Evolutionary conservation across 306 rosid genomes (phyloP).

Genomic region (Trifolium subterraneum): DNA sequence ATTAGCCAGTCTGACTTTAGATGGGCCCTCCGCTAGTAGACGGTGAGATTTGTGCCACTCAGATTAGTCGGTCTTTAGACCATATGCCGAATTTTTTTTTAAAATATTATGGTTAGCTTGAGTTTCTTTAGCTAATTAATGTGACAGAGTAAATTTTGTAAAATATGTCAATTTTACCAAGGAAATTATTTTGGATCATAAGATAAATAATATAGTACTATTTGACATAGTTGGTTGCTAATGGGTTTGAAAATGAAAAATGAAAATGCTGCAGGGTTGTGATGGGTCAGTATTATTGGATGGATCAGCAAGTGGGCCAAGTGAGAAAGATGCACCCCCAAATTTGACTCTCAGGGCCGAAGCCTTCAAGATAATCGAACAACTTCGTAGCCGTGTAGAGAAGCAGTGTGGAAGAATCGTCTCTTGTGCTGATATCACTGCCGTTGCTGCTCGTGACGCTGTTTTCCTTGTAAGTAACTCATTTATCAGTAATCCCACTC

Average conservation of each 20-base stretch:
- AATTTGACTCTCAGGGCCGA: constrained; percentile 53
- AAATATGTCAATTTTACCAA: background rate
- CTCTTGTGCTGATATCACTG: constrained; percentile 69
- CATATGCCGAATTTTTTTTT: too few species aligned
- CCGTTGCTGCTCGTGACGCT: constrained; percentile 71
- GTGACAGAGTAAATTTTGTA: background rate
- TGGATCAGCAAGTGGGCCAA: constrained; percentile 67
- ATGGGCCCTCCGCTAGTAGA: too few species aligned
- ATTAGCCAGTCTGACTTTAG: too few species aligned
- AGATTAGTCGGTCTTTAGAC: too few species aligned
- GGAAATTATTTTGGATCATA: background rate
- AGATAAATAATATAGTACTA: too few species aligned
- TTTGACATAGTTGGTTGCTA: background rate
- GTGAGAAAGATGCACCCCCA: constrained; percentile 67
- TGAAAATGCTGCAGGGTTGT: constrained; percentile 61
- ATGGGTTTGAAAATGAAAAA: background rate
- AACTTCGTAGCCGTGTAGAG: constrained; percentile 51
- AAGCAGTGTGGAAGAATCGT: constrained; percentile 60
- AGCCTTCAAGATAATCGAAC: constrained; percentile 62
- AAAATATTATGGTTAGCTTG: too few species aligned
- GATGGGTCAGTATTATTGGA: constrained; percentile 71
- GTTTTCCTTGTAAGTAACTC: constrained; percentile 51
- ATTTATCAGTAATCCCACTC: too few species aligned
- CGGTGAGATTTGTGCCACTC: too few species aligned
- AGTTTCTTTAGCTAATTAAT: too few species aligned